Evolutionary conservation across 1,284 basidiomycete genomes (phyloP), one percentile per base, ranked within the genome.

Genomic region (Xerocomus alliaceus): DNA sequence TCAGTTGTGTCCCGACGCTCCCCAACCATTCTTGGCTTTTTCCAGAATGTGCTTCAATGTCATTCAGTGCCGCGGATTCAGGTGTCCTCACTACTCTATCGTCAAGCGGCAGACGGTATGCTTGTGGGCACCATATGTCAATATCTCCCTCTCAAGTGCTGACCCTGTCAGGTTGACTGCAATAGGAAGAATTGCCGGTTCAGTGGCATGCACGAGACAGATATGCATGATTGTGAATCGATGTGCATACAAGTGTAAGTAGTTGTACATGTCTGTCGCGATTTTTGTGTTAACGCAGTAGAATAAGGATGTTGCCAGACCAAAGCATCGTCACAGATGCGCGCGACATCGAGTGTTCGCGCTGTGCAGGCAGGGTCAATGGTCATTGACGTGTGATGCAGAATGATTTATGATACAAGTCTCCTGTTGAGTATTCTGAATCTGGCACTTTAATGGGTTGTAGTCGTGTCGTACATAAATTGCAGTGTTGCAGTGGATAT

Each of bases 151-250:
- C 45, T 18, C 20, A 46, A 49, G 24, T 15, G 45, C 22, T 53
- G 45, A 50, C 29, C 26, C 29, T 32, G 42, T 13, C 42, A 86
- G 84, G 71, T 85, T 17, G 83, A 85, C 63, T 86, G 84, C 65
- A 78, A 80, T 58, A 61, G 59, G 4, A 57, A 63, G 46, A 62
- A 66, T 15, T 85, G 84, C 55, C 70, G 65, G 18, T 63, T 78
- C 56, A 84, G 84, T 58, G 26, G 56, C 18, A 65, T 54, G 34
- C 84, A 86, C 63, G 68, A 62, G 8, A 65, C 48, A 1, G 53
- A 57, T 18, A 15, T 47, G 4, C 84, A 84, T 56, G 64, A 78
- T 53, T 85, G 84, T 61, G 49, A 12, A 20, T 61, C 61, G 13
- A 71, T 62, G 0, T 84, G 84, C 59, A 49, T 28, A 11, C 81